Conservation (phyloP, 1,284 basidiomycete genomes). For the Phellopilus nigrolimitatus region DNA sequence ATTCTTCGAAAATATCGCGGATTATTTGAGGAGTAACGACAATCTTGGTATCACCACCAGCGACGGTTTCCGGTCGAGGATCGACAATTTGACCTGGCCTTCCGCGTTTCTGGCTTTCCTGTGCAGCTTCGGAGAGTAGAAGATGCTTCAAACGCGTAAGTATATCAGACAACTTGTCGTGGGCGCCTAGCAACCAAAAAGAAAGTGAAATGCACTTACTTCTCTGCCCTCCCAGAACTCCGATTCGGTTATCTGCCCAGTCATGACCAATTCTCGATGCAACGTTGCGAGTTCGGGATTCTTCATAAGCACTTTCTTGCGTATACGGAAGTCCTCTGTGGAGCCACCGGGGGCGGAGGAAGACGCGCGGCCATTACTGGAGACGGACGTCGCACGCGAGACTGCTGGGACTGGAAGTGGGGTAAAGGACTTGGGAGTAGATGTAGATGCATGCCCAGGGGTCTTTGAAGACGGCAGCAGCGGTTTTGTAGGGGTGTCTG, state of each 20-base stretch:
- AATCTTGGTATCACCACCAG: slow-evolving; percentile 82
- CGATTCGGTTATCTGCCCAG: slow-evolving; percentile 79
- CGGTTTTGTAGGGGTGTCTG: slow-evolving; percentile 26
- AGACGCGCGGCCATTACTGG: slow-evolving; percentile 51
- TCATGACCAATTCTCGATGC: slow-evolving; percentile 83
- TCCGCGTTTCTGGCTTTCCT: slow-evolving; percentile 75
- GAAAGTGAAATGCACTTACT: slow-evolving; percentile 40
- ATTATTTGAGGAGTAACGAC: slow-evolving; percentile 91
- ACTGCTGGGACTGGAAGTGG: slow-evolving; percentile 9
- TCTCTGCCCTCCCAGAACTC: slow-evolving; percentile 97
- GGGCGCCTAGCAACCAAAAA: slow-evolving; percentile 15
- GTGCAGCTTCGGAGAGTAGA: slow-evolving; percentile 63
- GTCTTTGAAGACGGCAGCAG: slow-evolving; percentile 25
- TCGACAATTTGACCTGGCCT: slow-evolving; percentile 85
- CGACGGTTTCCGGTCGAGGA: slow-evolving; percentile 77
- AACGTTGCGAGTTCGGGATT: slow-evolving; percentile 72
- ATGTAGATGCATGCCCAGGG: slow-evolving; percentile 24
- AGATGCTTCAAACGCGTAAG: slow-evolving; percentile 47
- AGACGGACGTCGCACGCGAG: slow-evolving; percentile 57
- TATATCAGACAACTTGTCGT: slow-evolving; percentile 14
- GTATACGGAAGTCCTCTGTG: slow-evolving; percentile 60
- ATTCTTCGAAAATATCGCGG: slow-evolving; percentile 96
- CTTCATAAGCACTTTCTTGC: slow-evolving; percentile 75
- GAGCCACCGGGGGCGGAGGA: slow-evolving; percentile 55
- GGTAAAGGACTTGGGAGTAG: neutral